phyloP scores from a whole-genome alignment of 2,329 filamentous ascomycete genomes.

The Claviceps digitariae region DNA sequence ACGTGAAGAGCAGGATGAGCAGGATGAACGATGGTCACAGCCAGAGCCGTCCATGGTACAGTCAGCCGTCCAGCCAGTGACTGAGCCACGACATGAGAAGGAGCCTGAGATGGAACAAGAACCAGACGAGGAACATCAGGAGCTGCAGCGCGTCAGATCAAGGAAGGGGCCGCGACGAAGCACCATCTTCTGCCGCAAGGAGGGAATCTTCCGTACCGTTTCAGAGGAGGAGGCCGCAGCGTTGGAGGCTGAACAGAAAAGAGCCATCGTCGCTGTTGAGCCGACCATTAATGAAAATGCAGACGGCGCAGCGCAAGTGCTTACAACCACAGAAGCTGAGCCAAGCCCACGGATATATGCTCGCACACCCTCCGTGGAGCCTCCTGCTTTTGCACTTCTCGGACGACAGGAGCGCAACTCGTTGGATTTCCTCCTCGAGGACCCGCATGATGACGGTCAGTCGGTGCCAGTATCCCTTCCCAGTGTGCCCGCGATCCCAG shows the following conservation, averaged over 20 bases:
- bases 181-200: conserved; percentile 45
- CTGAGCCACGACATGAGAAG: conserved; percentile 5
- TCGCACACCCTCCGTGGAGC: conserved; percentile 48
- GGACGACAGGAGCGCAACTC: conserved; percentile 40
- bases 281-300: conserved; percentile 5
- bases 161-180: conserved; percentile 31
- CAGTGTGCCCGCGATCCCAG: conserved; percentile 25
- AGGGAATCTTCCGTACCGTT: conserved; percentile 50
- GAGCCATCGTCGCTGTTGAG: conserved; percentile 1
- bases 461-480: conserved; percentile 22
- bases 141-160: conserved; percentile 13
- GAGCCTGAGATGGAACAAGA: conserved; percentile 13
- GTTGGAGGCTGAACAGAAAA: conserved; percentile 22
- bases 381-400: conserved; percentile 43
- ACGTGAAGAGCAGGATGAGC: neutral
- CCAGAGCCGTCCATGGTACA: neutral
- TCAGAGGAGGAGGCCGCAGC: conserved; percentile 38
- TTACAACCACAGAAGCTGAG: conserved; percentile 15
- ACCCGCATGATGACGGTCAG: conserved; percentile 29
- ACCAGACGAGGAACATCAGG: conserved; percentile 11
- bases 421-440: conserved; percentile 47
- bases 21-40: neutral
- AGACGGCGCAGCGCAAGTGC: conserved; percentile 7
- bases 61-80: neutral
- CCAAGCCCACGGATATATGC: conserved; percentile 31